Percentiles rank a stretch among this genome's conserved stretches.
These are phyloP conservation scores for Pochonia chlamydosporia DNA, from an alignment of 2,329 filamentous ascomycete species.

Conservation along the genomic window DNA sequence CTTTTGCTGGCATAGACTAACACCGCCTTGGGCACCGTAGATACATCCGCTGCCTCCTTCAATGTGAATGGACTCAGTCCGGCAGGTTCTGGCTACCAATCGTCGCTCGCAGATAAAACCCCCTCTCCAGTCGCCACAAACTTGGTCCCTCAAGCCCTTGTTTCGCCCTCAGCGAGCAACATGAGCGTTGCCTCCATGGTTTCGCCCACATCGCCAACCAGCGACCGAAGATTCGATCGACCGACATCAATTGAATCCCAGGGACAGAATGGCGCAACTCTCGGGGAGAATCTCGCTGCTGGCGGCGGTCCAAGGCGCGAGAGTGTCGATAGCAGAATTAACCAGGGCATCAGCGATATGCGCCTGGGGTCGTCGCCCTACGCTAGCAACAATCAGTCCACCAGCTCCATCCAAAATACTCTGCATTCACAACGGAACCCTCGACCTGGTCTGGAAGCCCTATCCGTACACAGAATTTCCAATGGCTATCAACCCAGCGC, in stretches of 20 bases:
- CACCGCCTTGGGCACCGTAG: conserved; percentile 14
- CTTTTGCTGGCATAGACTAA: neutral
- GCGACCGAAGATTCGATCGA: conserved; percentile 37
- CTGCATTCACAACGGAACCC: conserved; percentile 62
- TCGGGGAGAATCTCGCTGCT: conserved; percentile 30
- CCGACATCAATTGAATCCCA: conserved; percentile 31
- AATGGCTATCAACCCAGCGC: conserved; percentile 59
- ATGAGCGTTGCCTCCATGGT: conserved; percentile 65
- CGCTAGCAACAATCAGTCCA: conserved; percentile 70
- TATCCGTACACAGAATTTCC: conserved; percentile 54
- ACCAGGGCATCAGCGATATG: conserved; percentile 64
- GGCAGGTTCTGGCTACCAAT: conserved; percentile 42
- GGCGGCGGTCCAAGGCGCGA: conserved; percentile 56
- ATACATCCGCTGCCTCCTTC: conserved; percentile 34
- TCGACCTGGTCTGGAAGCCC: conserved; percentile 43
- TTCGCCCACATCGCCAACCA: conserved; percentile 48
- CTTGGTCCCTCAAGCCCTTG: conserved; percentile 44
- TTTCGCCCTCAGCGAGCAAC: conserved; percentile 50
- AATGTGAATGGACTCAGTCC: conserved; percentile 33
- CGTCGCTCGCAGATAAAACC: conserved; percentile 52
- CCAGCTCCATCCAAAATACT: conserved; percentile 66
- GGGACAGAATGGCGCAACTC: conserved; percentile 20
- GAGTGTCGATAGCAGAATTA: conserved; percentile 75
- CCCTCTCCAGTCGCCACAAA: conserved; percentile 53
- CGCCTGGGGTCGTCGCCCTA: conserved; percentile 64